Percentiles rank a stretch among this genome's conserved stretches.
These are phyloP conservation scores for Hypoxylon trugodes DNA, from an alignment of 495 filamentous ascomycete genomes.

Conservation along the genomic window DNA sequence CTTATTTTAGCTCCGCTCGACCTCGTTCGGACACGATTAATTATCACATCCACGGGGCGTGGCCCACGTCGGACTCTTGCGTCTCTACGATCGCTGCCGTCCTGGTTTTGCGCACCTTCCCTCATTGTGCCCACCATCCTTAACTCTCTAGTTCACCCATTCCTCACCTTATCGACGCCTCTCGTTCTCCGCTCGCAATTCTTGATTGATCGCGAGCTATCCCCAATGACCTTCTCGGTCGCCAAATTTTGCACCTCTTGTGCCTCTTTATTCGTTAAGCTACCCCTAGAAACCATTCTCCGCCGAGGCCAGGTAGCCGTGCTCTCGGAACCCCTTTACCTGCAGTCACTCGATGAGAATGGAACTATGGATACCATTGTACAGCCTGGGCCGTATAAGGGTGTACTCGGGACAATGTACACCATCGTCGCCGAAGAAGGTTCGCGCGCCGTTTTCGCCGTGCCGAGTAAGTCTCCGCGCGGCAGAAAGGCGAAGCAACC, in stretches of 20 bases:
- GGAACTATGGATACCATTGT: conserved; percentile 74
- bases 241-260: conserved; percentile 78
- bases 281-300: conserved; percentile 91
- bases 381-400: conserved; percentile 75
- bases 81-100: conserved; percentile 77
- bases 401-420: conserved; percentile 88
- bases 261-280: conserved; percentile 81
- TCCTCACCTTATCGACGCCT: conserved; percentile 81
- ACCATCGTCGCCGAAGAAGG: conserved; percentile 86
- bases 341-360: conserved; percentile 51
- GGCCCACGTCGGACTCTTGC: conserved; percentile 77
- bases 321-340: conserved; percentile 52
- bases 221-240: conserved; percentile 79
- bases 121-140: conserved; percentile 86
- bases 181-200: conserved; percentile 81
- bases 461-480: conserved; percentile 41
- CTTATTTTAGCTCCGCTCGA: conserved; percentile 86
- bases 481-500: conserved; percentile 48
- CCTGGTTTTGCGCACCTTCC: conserved; percentile 72
- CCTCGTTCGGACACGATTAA: conserved; percentile 86
- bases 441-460: conserved; percentile 48
- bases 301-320: conserved; percentile 84
- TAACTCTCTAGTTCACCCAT: conserved; percentile 80
- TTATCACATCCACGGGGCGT: conserved; percentile 79
- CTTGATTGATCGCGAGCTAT: conserved; percentile 80